A percentile compares a stretch with the other conserved stretches of the same genome.
phyloP scores from a whole-genome alignment of 139 green algal genomes.

The Chlamydomonas applanata region DNA sequence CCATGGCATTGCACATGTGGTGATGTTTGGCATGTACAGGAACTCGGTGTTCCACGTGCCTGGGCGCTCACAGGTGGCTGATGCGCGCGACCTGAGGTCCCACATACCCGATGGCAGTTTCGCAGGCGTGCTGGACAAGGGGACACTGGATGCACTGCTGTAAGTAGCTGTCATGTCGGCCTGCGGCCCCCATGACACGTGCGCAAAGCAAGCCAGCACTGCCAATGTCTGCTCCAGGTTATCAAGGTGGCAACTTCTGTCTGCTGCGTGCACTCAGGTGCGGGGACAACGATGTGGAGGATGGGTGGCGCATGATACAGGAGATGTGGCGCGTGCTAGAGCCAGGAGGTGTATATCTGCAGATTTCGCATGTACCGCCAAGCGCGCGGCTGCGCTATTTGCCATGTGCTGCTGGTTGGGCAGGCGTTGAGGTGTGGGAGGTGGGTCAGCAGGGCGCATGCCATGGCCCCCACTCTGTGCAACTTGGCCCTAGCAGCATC shows the following conservation, averaged over 20 bases:
- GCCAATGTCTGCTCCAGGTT: no score
- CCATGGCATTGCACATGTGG: no score
- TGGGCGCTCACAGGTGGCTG: constrained; percentile 9
- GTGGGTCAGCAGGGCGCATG: constrained; percentile 42
- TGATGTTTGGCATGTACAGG: no score
- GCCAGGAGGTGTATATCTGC: constrained; percentile 37
- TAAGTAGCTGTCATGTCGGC: constrained; percentile 12
- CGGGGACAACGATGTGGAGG: constrained; percentile 25
- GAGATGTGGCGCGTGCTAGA: constrained; percentile 45
- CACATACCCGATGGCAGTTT: constrained; percentile 28
- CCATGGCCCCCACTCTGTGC: constrained; percentile 27
- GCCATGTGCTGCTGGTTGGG: constrained; percentile 18
- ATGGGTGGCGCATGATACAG: constrained; percentile 21
- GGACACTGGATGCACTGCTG: constrained; percentile 53
- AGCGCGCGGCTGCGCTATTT: not conserved
- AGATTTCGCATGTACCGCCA: constrained; percentile 27
- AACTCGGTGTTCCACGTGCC: not conserved
- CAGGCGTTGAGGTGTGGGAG: constrained; percentile 30
- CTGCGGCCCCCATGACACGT: no score
- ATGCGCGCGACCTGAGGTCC: constrained; percentile 26
- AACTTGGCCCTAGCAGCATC: not conserved
- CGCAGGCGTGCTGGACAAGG: constrained; percentile 55
- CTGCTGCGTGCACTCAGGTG: constrained; percentile 15
- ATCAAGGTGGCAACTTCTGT: no score
- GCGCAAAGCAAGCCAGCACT: no score